Evolutionary conservation across 164 flowering plant species (phyloP).

Genomic region (Vitis rupestris): DNA sequence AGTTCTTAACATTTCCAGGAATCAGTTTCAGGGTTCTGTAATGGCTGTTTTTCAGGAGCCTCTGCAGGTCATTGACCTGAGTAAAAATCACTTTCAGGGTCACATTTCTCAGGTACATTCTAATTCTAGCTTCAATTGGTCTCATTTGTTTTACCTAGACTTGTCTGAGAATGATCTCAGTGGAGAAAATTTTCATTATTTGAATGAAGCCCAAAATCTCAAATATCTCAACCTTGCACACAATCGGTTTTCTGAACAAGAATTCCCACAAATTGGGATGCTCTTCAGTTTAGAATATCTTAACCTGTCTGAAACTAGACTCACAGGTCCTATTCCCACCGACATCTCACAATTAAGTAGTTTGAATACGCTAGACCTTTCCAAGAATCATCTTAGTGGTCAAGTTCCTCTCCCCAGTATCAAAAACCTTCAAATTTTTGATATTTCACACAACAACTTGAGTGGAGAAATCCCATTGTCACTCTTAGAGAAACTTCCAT

Average conservation of each 20-base stretch:
- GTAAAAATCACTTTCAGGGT: constrained; percentile 76
- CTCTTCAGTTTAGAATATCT: constrained; percentile 59
- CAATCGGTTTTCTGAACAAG: constrained; percentile 59
- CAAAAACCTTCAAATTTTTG: constrained; percentile 49
- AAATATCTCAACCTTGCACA: constrained; percentile 68
- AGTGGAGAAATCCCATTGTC: constrained; percentile 55
- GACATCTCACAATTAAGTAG: constrained; percentile 40
- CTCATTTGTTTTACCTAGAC: constrained; percentile 60
- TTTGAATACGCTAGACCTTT: constrained; percentile 64
- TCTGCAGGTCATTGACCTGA: constrained; percentile 68
- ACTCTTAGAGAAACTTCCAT: constrained; percentile 39
- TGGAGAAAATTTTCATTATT: constrained; percentile 49
- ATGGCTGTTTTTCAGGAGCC: constrained; percentile 43
- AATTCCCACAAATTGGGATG: constrained; percentile 38
- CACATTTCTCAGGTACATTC: constrained; percentile 66
- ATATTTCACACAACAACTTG: constrained; percentile 64
- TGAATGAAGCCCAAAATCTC: constrained; percentile 52
- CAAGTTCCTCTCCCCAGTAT: constrained; percentile 40
- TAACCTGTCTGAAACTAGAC: constrained; percentile 60
- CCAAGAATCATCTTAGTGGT: constrained; percentile 60
- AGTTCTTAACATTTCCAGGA: constrained; percentile 66
- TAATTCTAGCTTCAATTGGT: constrained; percentile 55
- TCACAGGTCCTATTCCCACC: constrained; percentile 46
- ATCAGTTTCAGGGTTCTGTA: constrained; percentile 70
- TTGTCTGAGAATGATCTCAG: constrained; percentile 73